Evolutionary conservation across 345 rosid species (phyloP).

Genomic region (Euphorbia peplus): DNA sequence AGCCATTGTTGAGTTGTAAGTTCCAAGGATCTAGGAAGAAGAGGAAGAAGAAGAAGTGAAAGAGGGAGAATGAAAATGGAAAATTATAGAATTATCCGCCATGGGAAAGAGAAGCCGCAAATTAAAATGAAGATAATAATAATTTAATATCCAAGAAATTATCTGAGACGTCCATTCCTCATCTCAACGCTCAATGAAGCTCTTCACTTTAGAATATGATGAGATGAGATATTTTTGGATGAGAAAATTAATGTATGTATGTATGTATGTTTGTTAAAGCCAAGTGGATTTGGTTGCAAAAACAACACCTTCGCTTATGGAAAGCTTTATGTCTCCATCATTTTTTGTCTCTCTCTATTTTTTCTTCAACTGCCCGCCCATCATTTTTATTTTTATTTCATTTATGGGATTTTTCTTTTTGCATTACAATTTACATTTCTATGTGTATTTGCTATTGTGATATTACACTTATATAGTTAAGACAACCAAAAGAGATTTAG

Average conservation of each 20-base stretch:
- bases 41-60: not conserved
- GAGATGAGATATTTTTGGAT: not conserved
- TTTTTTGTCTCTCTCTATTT: not conserved
- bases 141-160: not conserved
- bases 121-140: not conserved
- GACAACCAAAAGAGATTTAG: too few relatives aligned
- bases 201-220: too few relatives aligned
- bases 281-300: not conserved
- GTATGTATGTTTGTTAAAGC: not conserved
- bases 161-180: slow-evolving; percentile 31
- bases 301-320: slow-evolving; percentile 7
- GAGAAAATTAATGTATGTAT: not conserved
- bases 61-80: not conserved
- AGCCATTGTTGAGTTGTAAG: slow-evolving; percentile 30
- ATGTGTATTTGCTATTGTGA: too few relatives aligned
- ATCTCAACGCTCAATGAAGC: slow-evolving; percentile 19
- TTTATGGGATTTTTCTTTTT: not conserved
- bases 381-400: not conserved
- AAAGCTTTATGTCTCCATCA: slow-evolving; percentile 3
- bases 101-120: not conserved
- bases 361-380: not conserved
- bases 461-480: too few relatives aligned
- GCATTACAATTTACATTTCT: too few relatives aligned
- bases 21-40: not conserved
- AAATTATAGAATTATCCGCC: slow-evolving; percentile 27